Base-by-base conservation (phyloP, 2,329 filamentous ascomycete species). In the Penicillium sp. region DNA sequence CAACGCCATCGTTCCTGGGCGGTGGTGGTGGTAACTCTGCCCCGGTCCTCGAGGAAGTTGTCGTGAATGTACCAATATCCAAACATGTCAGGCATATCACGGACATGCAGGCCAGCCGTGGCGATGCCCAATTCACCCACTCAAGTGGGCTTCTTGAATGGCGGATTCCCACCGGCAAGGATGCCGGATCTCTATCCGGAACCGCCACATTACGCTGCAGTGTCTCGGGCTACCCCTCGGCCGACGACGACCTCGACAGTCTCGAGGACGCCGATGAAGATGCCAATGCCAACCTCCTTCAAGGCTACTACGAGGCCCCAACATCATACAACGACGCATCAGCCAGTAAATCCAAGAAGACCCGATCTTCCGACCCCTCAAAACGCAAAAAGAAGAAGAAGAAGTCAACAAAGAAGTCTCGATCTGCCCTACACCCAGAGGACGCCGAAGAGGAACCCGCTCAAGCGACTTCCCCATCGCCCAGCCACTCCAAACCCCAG, bases 81-180 rank as follows among this genome's bases (percentile, higher is more conserved):
- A 76, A 84, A 4, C 84, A 86, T 24, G 91, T 97, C 47, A 86
- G 91, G 54, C 96, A 92, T 68, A 79, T 97, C 14, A 86, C 86
- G 5, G 92, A 97, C 67, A 82, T 97, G 51, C 84, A 91, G 52
- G 85, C 92, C 2, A 90, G 86, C 62, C 86, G 86, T 60, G 93
- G 92, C 34, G 93, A 97, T 62, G 92, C 91, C 2, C 86, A 83
- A 53, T 97, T 92, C 75, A 89, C 85, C 50, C 86, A 89, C 0
- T 86, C 86, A 2, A 91, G 90, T 47, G 82, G 83, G 44, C 72
- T 83, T 1, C 79, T 97, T 8, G 90, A 96, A 72, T 97, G 93
- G 93, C 84, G 86, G 54, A 85, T 97, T 39, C 85, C 87, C 1
- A 83, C 85, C 22, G 92, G 49, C 42, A 57, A 91, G 74, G 92